A percentile compares a stretch with the other conserved stretches of the same genome.
phyloP scores from a whole-genome alignment of 1,284 basidiomycete species.

The Trichosporon sp. region DNA sequence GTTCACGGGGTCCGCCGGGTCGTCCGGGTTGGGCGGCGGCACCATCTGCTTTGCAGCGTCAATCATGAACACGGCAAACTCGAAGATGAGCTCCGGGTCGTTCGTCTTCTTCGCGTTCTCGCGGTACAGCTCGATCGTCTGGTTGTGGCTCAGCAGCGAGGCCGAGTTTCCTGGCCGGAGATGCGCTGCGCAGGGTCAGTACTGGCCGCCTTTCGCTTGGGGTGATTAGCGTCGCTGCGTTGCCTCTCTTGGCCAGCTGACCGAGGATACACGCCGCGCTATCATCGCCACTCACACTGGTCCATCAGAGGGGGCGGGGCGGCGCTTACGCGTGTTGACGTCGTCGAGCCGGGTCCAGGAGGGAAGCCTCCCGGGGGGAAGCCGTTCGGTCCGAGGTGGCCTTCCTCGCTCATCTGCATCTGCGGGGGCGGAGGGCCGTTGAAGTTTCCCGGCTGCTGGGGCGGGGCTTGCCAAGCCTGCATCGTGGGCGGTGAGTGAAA shows the following conservation, averaged over 20 bases:
- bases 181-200: slow-evolving; percentile 56
- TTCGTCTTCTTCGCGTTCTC: slow-evolving; percentile 98
- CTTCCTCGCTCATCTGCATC: not conserved
- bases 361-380: not conserved
- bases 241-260: not conserved
- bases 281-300: slow-evolving; percentile 41
- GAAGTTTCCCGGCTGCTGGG: not conserved
- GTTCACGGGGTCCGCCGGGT: slow-evolving; percentile 20
- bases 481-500: not conserved
- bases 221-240: not conserved
- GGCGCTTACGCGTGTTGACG: not conserved
- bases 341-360: not conserved
- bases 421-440: not conserved
- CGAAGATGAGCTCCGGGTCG: slow-evolving; percentile 95
- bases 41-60: slow-evolving; percentile 81
- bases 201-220: not conserved
- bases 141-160: slow-evolving; percentile 85
- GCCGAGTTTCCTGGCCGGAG: slow-evolving; percentile 88
- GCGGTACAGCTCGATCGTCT: slow-evolving; percentile 93
- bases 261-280: not conserved
- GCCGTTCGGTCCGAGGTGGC: not conserved
- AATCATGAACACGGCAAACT: slow-evolving; percentile 98
- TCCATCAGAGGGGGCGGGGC: slow-evolving; percentile 43
- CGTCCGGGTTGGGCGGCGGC: slow-evolving; percentile 38
- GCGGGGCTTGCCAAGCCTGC: slow-evolving; percentile 2